These are phyloP conservation scores for Mycena galopus DNA, from an alignment of 768 basidiomycete species.

Conservation along the genomic window DNA sequence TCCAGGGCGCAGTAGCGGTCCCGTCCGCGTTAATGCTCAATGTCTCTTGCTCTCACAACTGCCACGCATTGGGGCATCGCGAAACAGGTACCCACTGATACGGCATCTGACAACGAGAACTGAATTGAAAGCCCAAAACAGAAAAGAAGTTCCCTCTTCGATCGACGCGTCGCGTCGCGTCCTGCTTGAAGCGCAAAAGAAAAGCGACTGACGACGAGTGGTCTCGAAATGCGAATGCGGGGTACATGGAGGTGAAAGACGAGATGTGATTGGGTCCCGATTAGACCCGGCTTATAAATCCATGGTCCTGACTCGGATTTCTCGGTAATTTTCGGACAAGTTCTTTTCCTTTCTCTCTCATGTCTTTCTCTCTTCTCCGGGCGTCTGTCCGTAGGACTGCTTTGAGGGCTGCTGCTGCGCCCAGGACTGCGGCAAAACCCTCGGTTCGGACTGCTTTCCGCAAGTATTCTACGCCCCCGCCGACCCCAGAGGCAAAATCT, in stretches of 20 bases:
- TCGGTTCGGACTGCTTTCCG: constrained; percentile 59
- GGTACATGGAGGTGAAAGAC: not conserved
- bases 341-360: constrained; percentile 18
- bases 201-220: not conserved
- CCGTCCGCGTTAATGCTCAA: too few species aligned
- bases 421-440: constrained; percentile 45
- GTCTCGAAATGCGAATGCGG: not conserved
- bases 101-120: not conserved
- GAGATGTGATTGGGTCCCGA: not conserved
- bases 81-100: not conserved
- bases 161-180: not conserved
- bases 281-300: not conserved
- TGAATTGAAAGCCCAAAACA: constrained; percentile 18
- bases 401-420: constrained; percentile 49
- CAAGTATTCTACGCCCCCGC: constrained; percentile 68
- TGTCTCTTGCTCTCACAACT: not conserved
- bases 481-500: constrained; percentile 62
- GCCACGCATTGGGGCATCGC: not conserved
- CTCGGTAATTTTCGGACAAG: not conserved
- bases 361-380: constrained; percentile 60
- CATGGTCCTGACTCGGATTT: too few species aligned
- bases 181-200: not conserved
- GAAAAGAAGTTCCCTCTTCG: constrained; percentile 30
- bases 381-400: constrained; percentile 62
- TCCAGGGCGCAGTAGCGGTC: too few species aligned